Evolutionary conservation across 257 asterid genomes (phyloP), one percentile per base, ranked within the genome.

Genomic region (Plantago elongata): DNA sequence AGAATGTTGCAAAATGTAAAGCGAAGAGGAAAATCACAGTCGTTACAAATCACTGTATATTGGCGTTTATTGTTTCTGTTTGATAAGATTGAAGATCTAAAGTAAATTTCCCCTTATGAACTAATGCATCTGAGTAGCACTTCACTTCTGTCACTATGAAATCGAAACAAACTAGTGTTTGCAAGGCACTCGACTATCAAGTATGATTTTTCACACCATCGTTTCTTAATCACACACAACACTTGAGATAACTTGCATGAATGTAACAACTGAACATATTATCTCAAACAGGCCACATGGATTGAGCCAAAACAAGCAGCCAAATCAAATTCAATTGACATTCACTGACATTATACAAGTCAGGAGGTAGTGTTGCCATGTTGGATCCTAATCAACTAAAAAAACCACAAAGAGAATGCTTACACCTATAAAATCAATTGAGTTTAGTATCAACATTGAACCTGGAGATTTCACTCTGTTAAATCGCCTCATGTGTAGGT

Each of bases 121-220:
- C 4, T 3, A 52, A 3, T 34, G 40, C 40, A 34, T 34, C 13
- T 9, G 14, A 9, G 3, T 27, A 5, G 43, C 17, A 12, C 11
- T 5, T 10, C 9, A 13, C n/a, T 9, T 8, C 16, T 7, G 17
- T 42, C 46, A 42, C 42, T 15, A 58, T 1, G 13, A 43, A 34
- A 55, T 55, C 16, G 43, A 59, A 4, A 43, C 18, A 60, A 60
- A 30, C 61, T 34, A 40, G 18, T 56, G n/a, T 17, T 34, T 34
- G 1, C 38, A 56, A 8, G 45, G 3, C 1, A 29, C 22, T 52
- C 40, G 18, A 52, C 58, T 52, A 17, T 29, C 34, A 16, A 13
- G 9, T 51, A 11, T 34, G 27, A 22, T 17, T 13, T 51, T 51
- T 52, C 37, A 18, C 13, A 27, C 4, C 11, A 6, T 12, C 40